Evolutionary conservation across 352 stramenopile genomes (phyloP).

Genomic region (Globisporangium takayamanum): DNA sequence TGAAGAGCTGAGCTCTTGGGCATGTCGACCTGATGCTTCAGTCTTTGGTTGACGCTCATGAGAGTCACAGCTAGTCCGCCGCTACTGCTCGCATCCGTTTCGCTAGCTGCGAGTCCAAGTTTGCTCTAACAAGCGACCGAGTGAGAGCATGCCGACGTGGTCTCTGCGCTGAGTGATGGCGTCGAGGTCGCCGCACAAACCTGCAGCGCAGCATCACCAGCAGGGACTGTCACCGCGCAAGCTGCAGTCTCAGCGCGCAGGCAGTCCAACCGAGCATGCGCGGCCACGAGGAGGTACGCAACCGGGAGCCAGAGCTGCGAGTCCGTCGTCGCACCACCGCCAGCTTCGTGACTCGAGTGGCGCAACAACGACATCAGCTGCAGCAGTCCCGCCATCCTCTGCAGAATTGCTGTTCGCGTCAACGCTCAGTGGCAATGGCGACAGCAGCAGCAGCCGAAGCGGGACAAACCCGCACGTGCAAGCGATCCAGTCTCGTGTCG

Average conservation of each 20-base stretch:
- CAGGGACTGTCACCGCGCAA: slow-evolving; percentile 3
- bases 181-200: slow-evolving; percentile 7
- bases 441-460: slow-evolving; percentile 1
- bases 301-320: not conserved
- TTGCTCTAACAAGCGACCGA: too few relatives aligned
- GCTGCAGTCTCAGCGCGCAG: not conserved
- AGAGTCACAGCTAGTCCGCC: too few relatives aligned
- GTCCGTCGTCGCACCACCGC: not conserved
- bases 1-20: too few relatives aligned
- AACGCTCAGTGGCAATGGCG: not conserved
- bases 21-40: too few relatives aligned
- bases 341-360: not conserved
- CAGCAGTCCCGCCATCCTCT: not conserved
- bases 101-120: too few relatives aligned
- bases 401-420: slow-evolving; percentile 3
- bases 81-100: too few relatives aligned
- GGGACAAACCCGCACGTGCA: slow-evolving; percentile 39
- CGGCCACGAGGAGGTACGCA: not conserved
- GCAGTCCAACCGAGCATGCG: not conserved
- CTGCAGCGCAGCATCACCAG: not conserved
- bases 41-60: too few relatives aligned
- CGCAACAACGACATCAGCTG: not conserved
- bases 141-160: too few relatives aligned
- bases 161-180: not conserved
- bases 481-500: slow-evolving; percentile 63